These are phyloP conservation scores for Terana coerulea DNA, from an alignment of 768 basidiomycete species.

Conservation along the genomic window DNA sequence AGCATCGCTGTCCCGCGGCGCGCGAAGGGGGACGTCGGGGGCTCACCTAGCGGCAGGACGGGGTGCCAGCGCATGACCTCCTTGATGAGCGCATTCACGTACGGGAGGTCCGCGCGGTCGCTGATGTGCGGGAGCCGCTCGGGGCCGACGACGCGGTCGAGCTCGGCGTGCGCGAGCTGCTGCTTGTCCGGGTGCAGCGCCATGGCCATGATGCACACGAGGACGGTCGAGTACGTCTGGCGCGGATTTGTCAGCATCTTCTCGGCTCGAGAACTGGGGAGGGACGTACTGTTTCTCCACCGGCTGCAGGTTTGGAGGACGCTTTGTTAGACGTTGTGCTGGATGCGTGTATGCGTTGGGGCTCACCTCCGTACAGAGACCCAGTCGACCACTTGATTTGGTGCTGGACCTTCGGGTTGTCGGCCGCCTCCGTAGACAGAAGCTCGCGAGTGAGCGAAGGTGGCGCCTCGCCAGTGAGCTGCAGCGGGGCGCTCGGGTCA, in stretches of 20 bases:
- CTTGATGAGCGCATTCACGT: slow-evolving; percentile 27
- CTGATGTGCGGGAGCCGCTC: slow-evolving; percentile 22
- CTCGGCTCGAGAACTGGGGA: background rate
- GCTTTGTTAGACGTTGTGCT: background rate
- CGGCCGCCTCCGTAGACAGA: background rate
- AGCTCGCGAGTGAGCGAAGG: slow-evolving; percentile 17
- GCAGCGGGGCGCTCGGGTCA: too few relatives aligned
- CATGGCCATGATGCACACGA: slow-evolving; percentile 25
- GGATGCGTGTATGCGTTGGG: background rate
- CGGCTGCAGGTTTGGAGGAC: slow-evolving; percentile 1
- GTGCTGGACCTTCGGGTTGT: background rate
- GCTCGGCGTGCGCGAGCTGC: slow-evolving; percentile 24
- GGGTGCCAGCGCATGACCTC: slow-evolving; percentile 30
- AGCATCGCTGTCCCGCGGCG: background rate
- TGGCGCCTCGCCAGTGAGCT: slow-evolving; percentile 13
- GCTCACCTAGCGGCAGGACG: slow-evolving; percentile 5
- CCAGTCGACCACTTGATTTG: slow-evolving; percentile 9
- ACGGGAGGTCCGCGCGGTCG: slow-evolving; percentile 22
- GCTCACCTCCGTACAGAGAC: slow-evolving; percentile 5
- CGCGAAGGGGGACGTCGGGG: background rate
- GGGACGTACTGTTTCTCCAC: slow-evolving; percentile 9
- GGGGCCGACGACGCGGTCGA: slow-evolving; percentile 22
- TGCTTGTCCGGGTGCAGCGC: slow-evolving; percentile 24
- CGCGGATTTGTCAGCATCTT: background rate
- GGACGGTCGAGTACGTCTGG: slow-evolving; percentile 21